phyloP scores from a whole-genome alignment of 768 basidiomycete genomes.

The Phanerochaete sordida region DNA sequence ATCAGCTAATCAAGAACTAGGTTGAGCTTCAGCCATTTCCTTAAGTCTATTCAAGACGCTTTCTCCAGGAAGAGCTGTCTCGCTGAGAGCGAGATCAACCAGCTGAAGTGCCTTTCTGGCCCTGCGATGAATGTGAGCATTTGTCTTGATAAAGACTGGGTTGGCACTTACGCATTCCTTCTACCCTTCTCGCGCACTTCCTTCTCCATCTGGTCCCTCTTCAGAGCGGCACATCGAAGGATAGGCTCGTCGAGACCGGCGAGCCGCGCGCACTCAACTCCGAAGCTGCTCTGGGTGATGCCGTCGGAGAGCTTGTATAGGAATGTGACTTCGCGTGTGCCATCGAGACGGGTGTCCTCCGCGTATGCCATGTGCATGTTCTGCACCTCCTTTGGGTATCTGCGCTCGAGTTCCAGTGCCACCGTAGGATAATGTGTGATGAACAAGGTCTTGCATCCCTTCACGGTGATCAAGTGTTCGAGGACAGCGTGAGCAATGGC shows the following conservation, averaged over 20 bases:
- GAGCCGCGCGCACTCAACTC: conserved; percentile 87
- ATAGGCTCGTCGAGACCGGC: conserved; percentile 78
- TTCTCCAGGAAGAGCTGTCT: too few species aligned
- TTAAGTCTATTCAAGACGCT: too few species aligned
- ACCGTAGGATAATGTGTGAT: conserved; percentile 94
- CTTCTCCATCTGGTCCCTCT: conserved; percentile 52
- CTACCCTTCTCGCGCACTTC: conserved; percentile 47
- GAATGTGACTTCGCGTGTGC: conserved; percentile 80
- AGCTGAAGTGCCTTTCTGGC: neutral
- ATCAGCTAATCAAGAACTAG: too few species aligned
- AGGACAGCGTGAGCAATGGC: conserved; percentile 83
- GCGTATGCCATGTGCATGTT: conserved; percentile 89
- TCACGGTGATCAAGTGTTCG: conserved; percentile 57
- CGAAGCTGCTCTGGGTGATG: conserved; percentile 81
- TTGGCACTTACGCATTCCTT: conserved; percentile 29
- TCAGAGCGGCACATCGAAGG: conserved; percentile 51
- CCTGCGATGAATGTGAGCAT: neutral
- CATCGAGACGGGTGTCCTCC: conserved; percentile 64
- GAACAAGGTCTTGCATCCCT: conserved; percentile 76
- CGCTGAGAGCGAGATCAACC: neutral
- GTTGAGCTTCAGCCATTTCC: too few species aligned
- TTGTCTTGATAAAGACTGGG: neutral
- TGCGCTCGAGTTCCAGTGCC: conserved; percentile 60
- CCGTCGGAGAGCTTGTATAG: conserved; percentile 74
- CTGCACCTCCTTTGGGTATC: conserved; percentile 56